These are phyloP conservation scores for Pythium monospermum DNA, from an alignment of 352 stramenopile genomes.

Conservation along the genomic window DNA sequence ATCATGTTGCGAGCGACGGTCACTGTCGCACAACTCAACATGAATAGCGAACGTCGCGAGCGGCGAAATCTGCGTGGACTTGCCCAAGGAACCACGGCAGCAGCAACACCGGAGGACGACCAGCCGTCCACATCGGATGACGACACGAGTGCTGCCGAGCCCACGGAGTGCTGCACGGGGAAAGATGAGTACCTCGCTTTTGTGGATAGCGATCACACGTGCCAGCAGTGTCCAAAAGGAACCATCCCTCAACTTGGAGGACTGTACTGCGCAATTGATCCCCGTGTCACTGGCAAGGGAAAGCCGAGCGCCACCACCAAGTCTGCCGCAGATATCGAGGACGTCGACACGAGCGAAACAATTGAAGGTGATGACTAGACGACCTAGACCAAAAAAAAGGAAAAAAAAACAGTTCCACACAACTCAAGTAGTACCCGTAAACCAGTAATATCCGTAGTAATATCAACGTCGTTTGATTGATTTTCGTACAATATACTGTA, in stretches of 20 bases:
- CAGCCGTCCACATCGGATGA: too few relatives aligned
- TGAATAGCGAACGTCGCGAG: not conserved
- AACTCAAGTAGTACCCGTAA: too few relatives aligned
- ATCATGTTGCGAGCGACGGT: not conserved
- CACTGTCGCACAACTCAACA: not conserved
- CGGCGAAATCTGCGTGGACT: not conserved
- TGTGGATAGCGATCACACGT: not conserved
- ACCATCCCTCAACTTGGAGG: constrained; percentile 1
- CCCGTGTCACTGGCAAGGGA: not conserved
- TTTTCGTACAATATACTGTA: too few relatives aligned
- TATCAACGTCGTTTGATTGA: too few relatives aligned
- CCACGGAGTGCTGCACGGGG: not conserved
- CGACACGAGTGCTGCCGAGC: too few relatives aligned
- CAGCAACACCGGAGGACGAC: too few relatives aligned
- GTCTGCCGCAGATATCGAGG: not conserved
- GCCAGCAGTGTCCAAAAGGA: not conserved
- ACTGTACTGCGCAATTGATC: not conserved
- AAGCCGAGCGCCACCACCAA: not conserved
- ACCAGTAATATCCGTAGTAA: too few relatives aligned
- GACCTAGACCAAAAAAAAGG: too few relatives aligned
- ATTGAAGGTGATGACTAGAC: too few relatives aligned
- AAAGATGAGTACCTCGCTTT: not conserved
- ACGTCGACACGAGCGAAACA: too few relatives aligned
- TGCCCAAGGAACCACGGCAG: not conserved
- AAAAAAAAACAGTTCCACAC: too few relatives aligned